phyloP scores from a whole-genome alignment of 2,329 filamentous ascomycete species.

The Trichoderma sp. region DNA sequence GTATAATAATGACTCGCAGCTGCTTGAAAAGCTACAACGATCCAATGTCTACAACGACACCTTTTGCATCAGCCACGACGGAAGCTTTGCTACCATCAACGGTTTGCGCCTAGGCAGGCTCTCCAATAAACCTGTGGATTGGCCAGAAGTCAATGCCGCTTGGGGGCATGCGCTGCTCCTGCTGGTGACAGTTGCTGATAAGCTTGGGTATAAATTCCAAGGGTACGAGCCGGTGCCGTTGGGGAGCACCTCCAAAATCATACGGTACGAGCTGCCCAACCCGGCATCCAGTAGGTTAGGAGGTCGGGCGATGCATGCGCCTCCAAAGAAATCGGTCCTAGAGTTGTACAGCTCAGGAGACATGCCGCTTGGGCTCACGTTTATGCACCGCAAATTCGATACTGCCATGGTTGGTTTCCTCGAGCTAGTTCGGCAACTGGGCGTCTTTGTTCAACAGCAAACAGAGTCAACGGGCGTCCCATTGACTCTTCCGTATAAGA shows the following conservation, averaged over 20 bases:
- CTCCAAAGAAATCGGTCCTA: conserved; percentile 70
- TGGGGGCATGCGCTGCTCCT: conserved; percentile 95
- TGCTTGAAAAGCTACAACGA: conserved; percentile 85
- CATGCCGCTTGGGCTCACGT: conserved; percentile 81
- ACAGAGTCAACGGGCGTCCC: conserved; percentile 46
- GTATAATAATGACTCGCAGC: conserved; percentile 85
- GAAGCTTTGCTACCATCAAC: conserved; percentile 96
- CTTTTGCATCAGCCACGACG: conserved; percentile 96
- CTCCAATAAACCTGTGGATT: conserved; percentile 85
- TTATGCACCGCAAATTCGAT: conserved; percentile 91
- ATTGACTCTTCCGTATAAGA: conserved; percentile 80
- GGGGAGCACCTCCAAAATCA: conserved; percentile 87
- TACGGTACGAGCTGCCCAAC: conserved; percentile 56
- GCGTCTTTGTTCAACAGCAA: conserved; percentile 70
- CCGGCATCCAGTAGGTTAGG: conserved; percentile 53
- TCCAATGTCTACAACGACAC: conserved; percentile 99
- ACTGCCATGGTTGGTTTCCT: conserved; percentile 97
- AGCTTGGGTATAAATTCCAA: conserved; percentile 79
- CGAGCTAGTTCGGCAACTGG: conserved; percentile 85
- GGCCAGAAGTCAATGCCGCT: conserved; percentile 99
- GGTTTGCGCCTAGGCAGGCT: conserved; percentile 83
- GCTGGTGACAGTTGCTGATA: conserved; percentile 86
- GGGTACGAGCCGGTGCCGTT: conserved; percentile 86
- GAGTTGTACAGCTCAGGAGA: conserved; percentile 91
- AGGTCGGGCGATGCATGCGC: conserved; percentile 46